Evolutionary conservation across 139 green algal species (phyloP).

Genomic region (Coccomyxa sp.): DNA sequence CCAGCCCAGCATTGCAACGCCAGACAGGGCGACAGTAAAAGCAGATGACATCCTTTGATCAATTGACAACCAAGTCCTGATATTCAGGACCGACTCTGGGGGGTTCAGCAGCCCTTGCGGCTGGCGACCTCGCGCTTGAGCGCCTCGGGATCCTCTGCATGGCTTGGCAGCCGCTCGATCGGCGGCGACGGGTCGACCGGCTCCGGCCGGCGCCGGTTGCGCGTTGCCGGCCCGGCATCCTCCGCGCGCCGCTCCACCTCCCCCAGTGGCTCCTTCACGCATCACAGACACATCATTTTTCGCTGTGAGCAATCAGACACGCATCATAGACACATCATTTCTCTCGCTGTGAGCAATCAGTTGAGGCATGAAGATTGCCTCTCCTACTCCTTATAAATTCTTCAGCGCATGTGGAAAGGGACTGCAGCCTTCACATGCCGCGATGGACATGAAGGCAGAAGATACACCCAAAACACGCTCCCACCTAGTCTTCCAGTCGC

Average conservation of each 20-base stretch:
- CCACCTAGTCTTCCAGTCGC: too few species aligned
- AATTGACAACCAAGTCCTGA: too few species aligned
- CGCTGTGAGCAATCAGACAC: background rate
- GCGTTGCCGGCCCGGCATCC: background rate
- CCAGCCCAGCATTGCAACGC: too few species aligned
- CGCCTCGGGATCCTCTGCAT: background rate
- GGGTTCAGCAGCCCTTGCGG: background rate
- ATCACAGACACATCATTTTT: background rate
- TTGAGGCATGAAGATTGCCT: background rate
- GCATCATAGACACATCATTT: background rate
- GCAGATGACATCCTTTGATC: too few species aligned
- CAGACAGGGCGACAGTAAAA: too few species aligned
- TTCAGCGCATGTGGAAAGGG: background rate
- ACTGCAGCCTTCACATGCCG: background rate
- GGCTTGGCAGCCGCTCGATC: background rate
- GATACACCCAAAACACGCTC: too few species aligned
- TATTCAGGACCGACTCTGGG: too few species aligned
- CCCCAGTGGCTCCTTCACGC: constrained; percentile 1
- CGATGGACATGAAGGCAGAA: background rate
- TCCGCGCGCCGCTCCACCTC: background rate
- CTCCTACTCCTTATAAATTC: background rate
- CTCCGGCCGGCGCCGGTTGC: background rate
- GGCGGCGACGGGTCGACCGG: background rate
- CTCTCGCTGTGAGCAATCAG: background rate
- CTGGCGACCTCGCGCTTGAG: background rate